phyloP scores from a whole-genome alignment of 1,139 yeast genomes.

The Debaryomycetaceae sp. region DNA sequence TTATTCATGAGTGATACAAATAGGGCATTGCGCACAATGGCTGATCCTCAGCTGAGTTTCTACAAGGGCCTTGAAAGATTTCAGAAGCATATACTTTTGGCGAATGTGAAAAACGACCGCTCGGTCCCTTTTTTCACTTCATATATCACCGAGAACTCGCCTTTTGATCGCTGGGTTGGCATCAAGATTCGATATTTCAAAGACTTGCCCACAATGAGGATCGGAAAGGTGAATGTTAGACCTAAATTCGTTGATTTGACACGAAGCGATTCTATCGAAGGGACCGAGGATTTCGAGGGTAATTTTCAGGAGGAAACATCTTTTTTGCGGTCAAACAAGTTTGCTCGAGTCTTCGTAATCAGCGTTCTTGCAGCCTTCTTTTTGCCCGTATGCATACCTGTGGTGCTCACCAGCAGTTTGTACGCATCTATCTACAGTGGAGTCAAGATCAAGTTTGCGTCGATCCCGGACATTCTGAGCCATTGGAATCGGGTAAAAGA shows the following conservation, averaged over 20 bases:
- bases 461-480: constrained; percentile 18
- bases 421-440: constrained; percentile 35
- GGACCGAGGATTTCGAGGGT: constrained; percentile 15
- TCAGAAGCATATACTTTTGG: constrained; percentile 54
- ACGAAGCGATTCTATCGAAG: constrained; percentile 18
- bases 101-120: constrained; percentile 76
- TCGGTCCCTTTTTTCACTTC: constrained; percentile 55
- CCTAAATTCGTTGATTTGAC: constrained; percentile 59
- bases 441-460: constrained; percentile 26
- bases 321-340: constrained; percentile 25
- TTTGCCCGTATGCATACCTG: constrained; percentile 53
- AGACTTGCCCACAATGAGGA: constrained; percentile 30
- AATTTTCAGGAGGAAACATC: constrained; percentile 42
- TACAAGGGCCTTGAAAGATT: constrained; percentile 56
- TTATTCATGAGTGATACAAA: constrained; percentile 54
- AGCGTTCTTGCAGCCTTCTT: constrained; percentile 30
- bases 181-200: constrained; percentile 39
- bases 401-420: constrained; percentile 42
- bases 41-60: constrained; percentile 52
- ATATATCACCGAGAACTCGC: constrained; percentile 47
- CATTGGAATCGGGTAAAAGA: constrained; percentile 36
- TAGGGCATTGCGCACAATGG: constrained; percentile 47
- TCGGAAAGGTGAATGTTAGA: constrained; percentile 31
- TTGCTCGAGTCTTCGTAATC: constrained; percentile 27
- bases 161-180: constrained; percentile 43